Conservation (phyloP, 2,329 filamentous ascomycete species). For the Chrysosporium queenslandicum region DNA sequence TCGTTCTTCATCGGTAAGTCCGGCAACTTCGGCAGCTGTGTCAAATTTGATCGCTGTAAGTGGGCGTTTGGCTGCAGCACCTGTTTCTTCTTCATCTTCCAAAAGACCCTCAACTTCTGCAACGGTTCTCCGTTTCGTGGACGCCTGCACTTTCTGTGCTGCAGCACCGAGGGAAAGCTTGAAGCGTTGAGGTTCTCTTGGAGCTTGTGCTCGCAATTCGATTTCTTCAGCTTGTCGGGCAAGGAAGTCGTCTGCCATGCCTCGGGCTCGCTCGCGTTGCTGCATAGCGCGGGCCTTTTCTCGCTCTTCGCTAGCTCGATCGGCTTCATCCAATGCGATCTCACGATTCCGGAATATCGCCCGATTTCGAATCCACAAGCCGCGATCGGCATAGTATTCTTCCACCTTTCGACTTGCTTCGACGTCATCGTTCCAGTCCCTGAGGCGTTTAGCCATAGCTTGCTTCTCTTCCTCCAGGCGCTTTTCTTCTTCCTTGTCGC, state of each 20-base stretch:
- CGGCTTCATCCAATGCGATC: conserved; percentile 65
- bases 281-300: conserved; percentile 60
- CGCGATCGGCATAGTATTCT: conserved; percentile 79
- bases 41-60: conserved; percentile 78
- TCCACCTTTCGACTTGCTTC: conserved; percentile 63
- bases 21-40: conserved; percentile 52
- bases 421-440: conserved; percentile 82
- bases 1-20: conserved; percentile 77
- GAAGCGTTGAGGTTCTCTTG: conserved; percentile 60
- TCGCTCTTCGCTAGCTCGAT: conserved; percentile 66
- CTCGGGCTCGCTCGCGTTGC: conserved; percentile 66
- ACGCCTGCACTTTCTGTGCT: conserved; percentile 58
- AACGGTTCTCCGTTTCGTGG: conserved; percentile 61
- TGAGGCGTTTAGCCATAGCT: conserved; percentile 60
- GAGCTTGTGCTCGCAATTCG: conserved; percentile 38
- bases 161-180: conserved; percentile 87
- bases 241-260: conserved; percentile 84
- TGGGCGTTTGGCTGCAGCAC: conserved; percentile 58
- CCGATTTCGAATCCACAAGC: conserved; percentile 74
- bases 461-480: conserved; percentile 54
- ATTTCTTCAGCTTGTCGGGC: conserved; percentile 73
- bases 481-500: conserved; percentile 64
- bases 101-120: conserved; percentile 89
- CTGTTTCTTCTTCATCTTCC: conserved; percentile 85
- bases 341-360: conserved; percentile 64